Evolutionary conservation across 2,329 filamentous ascomycete genomes (phyloP), one percentile per base, ranked within the genome.

Genomic region (Diplodia scrobiculata): DNA sequence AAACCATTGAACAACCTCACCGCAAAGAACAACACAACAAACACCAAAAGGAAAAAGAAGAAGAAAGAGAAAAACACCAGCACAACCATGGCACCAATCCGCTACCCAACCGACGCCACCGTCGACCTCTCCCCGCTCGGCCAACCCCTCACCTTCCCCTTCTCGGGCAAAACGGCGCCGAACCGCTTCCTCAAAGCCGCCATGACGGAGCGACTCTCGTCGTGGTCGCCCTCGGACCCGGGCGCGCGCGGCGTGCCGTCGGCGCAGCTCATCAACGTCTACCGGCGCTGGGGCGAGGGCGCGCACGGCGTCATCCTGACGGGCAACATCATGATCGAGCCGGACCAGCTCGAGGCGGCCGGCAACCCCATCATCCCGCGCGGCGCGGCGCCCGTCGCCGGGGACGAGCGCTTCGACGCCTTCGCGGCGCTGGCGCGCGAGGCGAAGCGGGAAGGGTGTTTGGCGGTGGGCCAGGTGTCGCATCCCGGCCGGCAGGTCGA

Each of bases 121-220:
- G 76, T 76, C 67, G 78, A 80, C 69, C 69, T 76, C 25, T 72
- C 76, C 1, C 76, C 79, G 10, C 69, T 82, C 67, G 80, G 74
- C 62, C 72, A 81, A 69, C 78, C 79, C n/a, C 74, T 82, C 58
- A 70, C 78, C 36, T 82, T 81, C 68, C 75, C 75, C 17, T 82
- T 82, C 69, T 83, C 83, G 50, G 81, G 82, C 62, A 81, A 79
- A 66, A 84, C 81, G 1, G 87, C 87, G 1, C 83, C 82, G 50
- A 90, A 90, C 73, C 81, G 87, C n/a, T 87, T 89, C 71, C 74
- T 89, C 69, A 90, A 90, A 75, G 86, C 80, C 5, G 84, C 88
- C 50, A 89, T 90, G 87, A 85, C 84, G 1, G 88, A 91, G 73
- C 79, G 83, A 7, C 77, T 89, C 14, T 84, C 86, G 0, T 86